phyloP scores from a whole-genome alignment of 2,329 filamentous ascomycete genomes.

The Colletotrichum truncatum region DNA sequence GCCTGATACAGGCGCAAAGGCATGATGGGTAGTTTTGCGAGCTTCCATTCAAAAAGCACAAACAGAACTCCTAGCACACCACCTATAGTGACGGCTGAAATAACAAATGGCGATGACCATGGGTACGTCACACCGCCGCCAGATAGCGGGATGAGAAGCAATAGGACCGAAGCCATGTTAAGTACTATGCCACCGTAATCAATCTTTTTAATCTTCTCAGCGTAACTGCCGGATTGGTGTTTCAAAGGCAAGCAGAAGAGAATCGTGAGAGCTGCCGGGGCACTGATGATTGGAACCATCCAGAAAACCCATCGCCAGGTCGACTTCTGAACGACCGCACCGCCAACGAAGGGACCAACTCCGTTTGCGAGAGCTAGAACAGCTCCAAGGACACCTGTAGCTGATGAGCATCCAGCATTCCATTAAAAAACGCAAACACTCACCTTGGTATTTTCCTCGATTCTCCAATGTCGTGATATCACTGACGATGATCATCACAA shows the following conservation, averaged over 20 bases:
- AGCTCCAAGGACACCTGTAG: constrained; percentile 35
- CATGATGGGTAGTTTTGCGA: constrained; percentile 39
- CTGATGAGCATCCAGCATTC: constrained; percentile 12
- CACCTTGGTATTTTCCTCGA: constrained; percentile 42
- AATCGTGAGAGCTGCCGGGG: constrained; percentile 34
- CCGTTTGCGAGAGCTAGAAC: constrained; percentile 45
- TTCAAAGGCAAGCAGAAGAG: constrained; percentile 38
- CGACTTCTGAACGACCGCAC: constrained; percentile 37
- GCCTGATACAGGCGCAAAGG: constrained; percentile 36
- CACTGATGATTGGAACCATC: constrained; percentile 36
- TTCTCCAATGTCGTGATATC: constrained; percentile 47
- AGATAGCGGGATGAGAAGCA: constrained; percentile 38
- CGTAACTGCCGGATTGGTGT: constrained; percentile 36
- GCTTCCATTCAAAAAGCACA: constrained; percentile 39
- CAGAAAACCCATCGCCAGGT: constrained; percentile 44
- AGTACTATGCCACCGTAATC: constrained; percentile 39
- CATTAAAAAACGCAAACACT: neutral
- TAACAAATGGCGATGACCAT: constrained; percentile 38
- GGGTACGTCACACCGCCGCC: constrained; percentile 38
- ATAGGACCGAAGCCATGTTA: constrained; percentile 37
- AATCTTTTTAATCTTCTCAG: constrained; percentile 37
- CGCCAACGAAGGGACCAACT: constrained; percentile 45
- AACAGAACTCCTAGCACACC: constrained; percentile 34
- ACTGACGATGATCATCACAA: constrained; percentile 48
- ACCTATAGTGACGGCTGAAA: constrained; percentile 34